Percentiles rank a stretch among this genome's conserved stretches.
These are phyloP conservation scores for Sphenostylis stenocarpa DNA, from an alignment of 306 rosid species.

Conservation along the genomic window DNA sequence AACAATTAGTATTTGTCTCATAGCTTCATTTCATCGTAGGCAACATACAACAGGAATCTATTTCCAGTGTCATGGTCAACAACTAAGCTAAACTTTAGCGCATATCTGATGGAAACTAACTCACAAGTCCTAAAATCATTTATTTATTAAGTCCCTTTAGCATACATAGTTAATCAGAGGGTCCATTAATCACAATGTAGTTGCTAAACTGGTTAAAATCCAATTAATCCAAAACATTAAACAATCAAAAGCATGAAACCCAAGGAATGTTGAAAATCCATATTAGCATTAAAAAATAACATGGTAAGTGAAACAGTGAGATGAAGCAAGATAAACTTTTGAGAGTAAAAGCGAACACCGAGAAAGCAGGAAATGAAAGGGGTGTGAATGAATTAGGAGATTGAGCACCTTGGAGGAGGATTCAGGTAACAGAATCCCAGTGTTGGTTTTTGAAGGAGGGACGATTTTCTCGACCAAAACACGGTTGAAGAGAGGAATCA, in stretches of 20 bases:
- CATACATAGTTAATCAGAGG: not conserved
- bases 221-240: not conserved
- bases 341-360: conserved; percentile 2
- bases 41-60: not conserved
- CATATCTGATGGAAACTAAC: not conserved
- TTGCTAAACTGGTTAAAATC: not conserved
- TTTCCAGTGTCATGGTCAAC: not conserved
- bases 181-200: not conserved
- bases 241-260: not conserved
- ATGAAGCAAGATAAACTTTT: not conserved
- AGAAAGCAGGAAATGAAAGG: conserved; percentile 16
- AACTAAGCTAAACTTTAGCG: not conserved
- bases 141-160: not conserved
- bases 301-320: not conserved
- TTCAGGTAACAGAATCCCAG: conserved; percentile 63
- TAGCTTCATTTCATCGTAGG: not conserved
- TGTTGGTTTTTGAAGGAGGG: conserved; percentile 61
- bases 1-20: not conserved
- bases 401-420: conserved; percentile 53
- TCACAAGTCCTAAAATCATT: not conserved
- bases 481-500: conserved; percentile 67
- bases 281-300: not conserved
- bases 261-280: no score
- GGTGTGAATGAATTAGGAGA: conserved; percentile 2
- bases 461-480: conserved; percentile 71